Conservation (phyloP, 352 stramenopile genomes). For the Pseudoperonospora humuli region DNA sequence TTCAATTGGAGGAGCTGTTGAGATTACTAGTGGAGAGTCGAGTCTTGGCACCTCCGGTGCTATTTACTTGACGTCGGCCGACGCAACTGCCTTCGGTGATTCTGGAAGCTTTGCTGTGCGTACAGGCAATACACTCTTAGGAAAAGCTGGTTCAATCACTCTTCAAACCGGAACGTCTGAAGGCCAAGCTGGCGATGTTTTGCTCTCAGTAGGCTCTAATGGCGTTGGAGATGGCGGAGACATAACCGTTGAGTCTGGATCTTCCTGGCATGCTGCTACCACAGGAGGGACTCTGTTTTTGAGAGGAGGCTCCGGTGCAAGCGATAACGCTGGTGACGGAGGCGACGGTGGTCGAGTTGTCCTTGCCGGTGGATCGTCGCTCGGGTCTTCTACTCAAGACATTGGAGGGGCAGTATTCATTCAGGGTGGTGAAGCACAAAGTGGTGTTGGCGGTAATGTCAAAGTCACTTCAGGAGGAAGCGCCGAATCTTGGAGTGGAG, state of each 20-base stretch:
- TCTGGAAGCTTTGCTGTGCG: constrained; percentile 31
- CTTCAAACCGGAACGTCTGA: constrained; percentile 40
- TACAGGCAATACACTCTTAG: constrained; percentile 32
- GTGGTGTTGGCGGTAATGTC: constrained; percentile 44
- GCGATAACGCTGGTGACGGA: constrained; percentile 63
- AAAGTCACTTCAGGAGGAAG: constrained; percentile 43
- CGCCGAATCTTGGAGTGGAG: constrained; percentile 39
- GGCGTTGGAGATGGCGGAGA: constrained; percentile 39
- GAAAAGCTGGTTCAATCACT: constrained; percentile 31
- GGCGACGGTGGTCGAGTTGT: constrained; percentile 52
- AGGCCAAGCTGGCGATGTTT: constrained; percentile 30
- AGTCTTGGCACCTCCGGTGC: constrained; percentile 35
- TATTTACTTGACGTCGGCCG: constrained; percentile 31
- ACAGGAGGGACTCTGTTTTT: constrained; percentile 46
- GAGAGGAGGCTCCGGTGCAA: constrained; percentile 40
- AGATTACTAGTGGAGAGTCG: constrained; percentile 35
- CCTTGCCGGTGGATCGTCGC: constrained; percentile 41
- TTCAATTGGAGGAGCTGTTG: constrained; percentile 35
- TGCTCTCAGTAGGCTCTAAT: constrained; percentile 34
- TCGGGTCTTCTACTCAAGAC: constrained; percentile 48
- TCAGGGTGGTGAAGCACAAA: constrained; percentile 39
- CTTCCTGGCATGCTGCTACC: constrained; percentile 35
- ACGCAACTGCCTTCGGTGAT: constrained; percentile 29
- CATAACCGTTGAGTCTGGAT: constrained; percentile 43
- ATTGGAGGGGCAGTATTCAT: constrained; percentile 39